Evolutionary conservation across 192 early-diverging fungal species (phyloP).

Genomic region (Polychytrium aggregatum): DNA sequence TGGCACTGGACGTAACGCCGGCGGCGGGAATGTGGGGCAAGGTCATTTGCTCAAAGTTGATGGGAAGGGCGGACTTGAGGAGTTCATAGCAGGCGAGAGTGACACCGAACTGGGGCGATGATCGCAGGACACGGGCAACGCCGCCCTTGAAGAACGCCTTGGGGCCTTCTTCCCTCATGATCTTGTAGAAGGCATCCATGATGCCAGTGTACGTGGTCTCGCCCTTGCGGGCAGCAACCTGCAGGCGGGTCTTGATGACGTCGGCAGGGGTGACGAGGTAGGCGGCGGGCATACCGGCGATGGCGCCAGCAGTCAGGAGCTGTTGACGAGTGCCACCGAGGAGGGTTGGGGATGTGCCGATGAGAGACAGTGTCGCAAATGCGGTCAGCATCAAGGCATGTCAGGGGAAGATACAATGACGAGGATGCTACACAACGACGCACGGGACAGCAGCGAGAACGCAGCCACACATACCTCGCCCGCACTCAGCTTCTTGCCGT

Average conservation of each 20-base stretch:
- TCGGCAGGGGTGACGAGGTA: slow-evolving; percentile 96
- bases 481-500: slow-evolving; percentile 52
- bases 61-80: slow-evolving; percentile 39
- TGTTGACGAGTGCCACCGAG: slow-evolving; percentile 38
- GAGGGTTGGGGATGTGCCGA: no score
- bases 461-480: slow-evolving; percentile 16
- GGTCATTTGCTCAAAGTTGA: no score
- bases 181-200: slow-evolving; percentile 73
- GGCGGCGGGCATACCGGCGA: slow-evolving; percentile 94
- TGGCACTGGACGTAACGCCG: no score
- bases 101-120: slow-evolving; percentile 96
- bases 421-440: no score
- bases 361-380: no score
- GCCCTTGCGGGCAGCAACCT: slow-evolving; percentile 83
- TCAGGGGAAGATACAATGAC: no score
- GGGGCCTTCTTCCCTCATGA: slow-evolving; percentile 82
- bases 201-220: slow-evolving; percentile 82
- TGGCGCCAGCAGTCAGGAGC: slow-evolving; percentile 77
- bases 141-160: slow-evolving; percentile 97
- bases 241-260: slow-evolving; percentile 95
- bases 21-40: no score
- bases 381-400: no score
- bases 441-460: no score
- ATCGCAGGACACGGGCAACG: slow-evolving; percentile 78
- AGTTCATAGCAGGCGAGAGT: slow-evolving; percentile 89